Evolutionary conservation across 352 stramenopile genomes (phyloP).

Genomic region (Blastocystis sp.): DNA sequence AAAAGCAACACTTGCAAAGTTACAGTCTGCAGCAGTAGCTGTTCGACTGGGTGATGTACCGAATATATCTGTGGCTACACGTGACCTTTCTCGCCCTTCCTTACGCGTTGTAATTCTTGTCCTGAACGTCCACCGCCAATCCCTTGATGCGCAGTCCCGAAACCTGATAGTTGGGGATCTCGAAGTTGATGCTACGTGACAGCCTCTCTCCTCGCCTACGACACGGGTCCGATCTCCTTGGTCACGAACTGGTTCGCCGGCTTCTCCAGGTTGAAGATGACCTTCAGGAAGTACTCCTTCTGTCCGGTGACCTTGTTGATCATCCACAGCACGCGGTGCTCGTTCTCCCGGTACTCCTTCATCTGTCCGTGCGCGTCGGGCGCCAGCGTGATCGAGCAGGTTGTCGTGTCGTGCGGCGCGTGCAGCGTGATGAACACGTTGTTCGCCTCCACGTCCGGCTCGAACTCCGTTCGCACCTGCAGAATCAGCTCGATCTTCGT

Average conservation of each 20-base stretch:
- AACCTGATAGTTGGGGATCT: slow-evolving; percentile 99
- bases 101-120: slow-evolving; percentile 85
- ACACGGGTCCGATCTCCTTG: slow-evolving; percentile 26
- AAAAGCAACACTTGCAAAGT: slow-evolving; percentile 41
- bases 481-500: slow-evolving; percentile 62
- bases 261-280: slow-evolving; percentile 70
- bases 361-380: slow-evolving; percentile 65
- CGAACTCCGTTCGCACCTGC: slow-evolving; percentile 64
- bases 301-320: slow-evolving; percentile 89
- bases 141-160: slow-evolving; percentile 92
- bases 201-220: neutral
- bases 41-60: slow-evolving; percentile 93
- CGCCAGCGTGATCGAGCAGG: slow-evolving; percentile 59
- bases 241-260: slow-evolving; percentile 14
- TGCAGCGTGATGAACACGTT: slow-evolving; percentile 58
- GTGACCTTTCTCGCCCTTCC: neutral
- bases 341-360: slow-evolving; percentile 83
- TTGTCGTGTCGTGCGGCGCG: slow-evolving; percentile 44
- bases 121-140: slow-evolving; percentile 87
- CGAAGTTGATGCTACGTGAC: slow-evolving; percentile 80
- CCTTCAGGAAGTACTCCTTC: slow-evolving; percentile 82
- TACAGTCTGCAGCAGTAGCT: slow-evolving; percentile 92
- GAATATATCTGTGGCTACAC: slow-evolving; percentile 84
- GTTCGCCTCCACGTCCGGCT: slow-evolving; percentile 39
- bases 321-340: slow-evolving; percentile 85